phyloP scores from a whole-genome alignment of 73 alveolate species.

The Tetrahymena borealis region DNA sequence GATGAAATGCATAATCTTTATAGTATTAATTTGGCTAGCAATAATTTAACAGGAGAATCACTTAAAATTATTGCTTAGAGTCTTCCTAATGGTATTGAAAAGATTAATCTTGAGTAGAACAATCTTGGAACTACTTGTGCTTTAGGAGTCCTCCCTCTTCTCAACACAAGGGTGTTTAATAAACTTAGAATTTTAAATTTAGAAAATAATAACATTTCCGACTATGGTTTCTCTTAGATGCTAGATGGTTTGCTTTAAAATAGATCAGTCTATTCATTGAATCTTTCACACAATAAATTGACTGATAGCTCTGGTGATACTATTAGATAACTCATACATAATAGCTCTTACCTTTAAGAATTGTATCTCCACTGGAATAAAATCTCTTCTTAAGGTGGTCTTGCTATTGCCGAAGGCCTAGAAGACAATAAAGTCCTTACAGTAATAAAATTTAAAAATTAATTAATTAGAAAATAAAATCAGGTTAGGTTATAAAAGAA shows the following conservation, averaged over 20 bases:
- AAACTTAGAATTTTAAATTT: constrained; percentile 7
- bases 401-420: constrained; percentile 9
- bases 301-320: constrained; percentile 20
- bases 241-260: constrained; percentile 6
- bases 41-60: background rate
- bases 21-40: background rate
- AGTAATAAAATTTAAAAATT: constrained; percentile 3
- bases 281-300: constrained; percentile 16
- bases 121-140: background rate
- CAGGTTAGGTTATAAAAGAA: no score
- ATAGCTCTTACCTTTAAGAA: constrained; percentile 8
- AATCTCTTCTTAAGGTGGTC: constrained; percentile 24
- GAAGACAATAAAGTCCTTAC: constrained; percentile 5
- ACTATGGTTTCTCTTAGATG: constrained; percentile 1
- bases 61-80: background rate
- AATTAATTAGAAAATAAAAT: no score
- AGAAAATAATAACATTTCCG: constrained; percentile 30
- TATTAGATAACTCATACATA: constrained; percentile 13
- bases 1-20: background rate
- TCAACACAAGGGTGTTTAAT: background rate
- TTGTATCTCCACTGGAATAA: constrained; percentile 29
- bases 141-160: background rate
- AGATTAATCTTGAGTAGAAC: background rate
- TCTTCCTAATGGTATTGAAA: background rate
- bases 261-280: constrained; percentile 11